phyloP scores from a whole-genome alignment of 2,329 filamentous ascomycete species.

The Thielaviopsis euricoi region DNA sequence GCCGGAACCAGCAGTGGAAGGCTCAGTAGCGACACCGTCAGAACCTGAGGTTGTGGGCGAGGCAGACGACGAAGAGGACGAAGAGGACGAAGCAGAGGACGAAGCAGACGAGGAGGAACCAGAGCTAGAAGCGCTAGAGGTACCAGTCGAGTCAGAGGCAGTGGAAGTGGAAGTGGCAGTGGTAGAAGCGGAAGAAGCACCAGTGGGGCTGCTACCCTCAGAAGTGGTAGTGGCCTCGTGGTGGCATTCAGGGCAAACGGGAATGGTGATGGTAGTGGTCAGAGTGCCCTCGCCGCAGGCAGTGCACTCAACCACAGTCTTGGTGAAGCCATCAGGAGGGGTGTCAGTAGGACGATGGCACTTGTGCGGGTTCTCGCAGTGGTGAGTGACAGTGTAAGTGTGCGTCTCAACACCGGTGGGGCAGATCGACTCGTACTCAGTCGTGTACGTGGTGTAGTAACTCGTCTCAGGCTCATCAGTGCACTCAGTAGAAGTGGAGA shows the following conservation, averaged over 20 bases:
- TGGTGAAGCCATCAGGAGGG: slow-evolving; percentile 11
- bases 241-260: background rate
- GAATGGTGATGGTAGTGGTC: slow-evolving; percentile 3
- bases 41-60: background rate
- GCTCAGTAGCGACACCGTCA: background rate
- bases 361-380: slow-evolving; percentile 1
- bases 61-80: background rate
- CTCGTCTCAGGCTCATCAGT: background rate
- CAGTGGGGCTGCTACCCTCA: background rate
- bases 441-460: slow-evolving; percentile 7
- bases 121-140: background rate
- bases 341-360: slow-evolving; percentile 7
- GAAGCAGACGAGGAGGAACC: background rate
- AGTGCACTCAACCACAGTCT: slow-evolving; percentile 7
- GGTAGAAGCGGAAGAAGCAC: background rate
- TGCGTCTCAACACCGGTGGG: slow-evolving; percentile 9
- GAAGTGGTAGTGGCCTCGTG: background rate
- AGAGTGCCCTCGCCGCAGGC: slow-evolving; percentile 1
- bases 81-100: background rate
- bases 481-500: background rate
- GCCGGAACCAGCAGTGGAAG: background rate
- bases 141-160: no score
- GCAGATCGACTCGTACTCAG: slow-evolving; percentile 8
- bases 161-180: background rate
- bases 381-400: slow-evolving; percentile 12